These are phyloP conservation scores for Chaetomium cochliodes DNA, from an alignment of 495 filamentous ascomycete species.

Conservation along the genomic window DNA sequence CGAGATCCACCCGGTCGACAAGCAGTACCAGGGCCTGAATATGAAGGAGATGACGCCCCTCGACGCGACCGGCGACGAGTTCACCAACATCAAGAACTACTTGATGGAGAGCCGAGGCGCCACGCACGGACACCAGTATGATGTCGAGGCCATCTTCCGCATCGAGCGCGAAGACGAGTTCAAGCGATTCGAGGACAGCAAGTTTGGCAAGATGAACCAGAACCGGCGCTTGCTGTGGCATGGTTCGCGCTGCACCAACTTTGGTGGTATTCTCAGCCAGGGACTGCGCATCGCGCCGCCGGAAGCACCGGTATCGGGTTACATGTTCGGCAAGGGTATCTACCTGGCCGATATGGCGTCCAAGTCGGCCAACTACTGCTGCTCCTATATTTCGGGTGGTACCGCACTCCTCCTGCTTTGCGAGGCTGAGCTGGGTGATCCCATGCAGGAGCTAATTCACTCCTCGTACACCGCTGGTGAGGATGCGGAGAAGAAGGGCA, in stretches of 20 bases:
- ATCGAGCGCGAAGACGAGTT: constrained; percentile 73
- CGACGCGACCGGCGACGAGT: constrained; percentile 59
- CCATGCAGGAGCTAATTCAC: constrained; percentile 57
- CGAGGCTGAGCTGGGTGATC: constrained; percentile 74
- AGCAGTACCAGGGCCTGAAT: constrained; percentile 65
- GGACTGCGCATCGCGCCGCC: constrained; percentile 85
- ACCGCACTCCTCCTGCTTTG: constrained; percentile 66
- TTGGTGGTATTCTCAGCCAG: constrained; percentile 77
- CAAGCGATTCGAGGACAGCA: constrained; percentile 61
- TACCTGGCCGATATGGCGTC: constrained; percentile 80
- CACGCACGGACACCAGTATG: constrained; percentile 59
- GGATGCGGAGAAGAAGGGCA: constrained; percentile 57
- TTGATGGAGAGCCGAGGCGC: constrained; percentile 61
- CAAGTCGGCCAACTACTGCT: constrained; percentile 77
- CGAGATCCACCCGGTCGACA: constrained; percentile 62
- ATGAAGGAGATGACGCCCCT: constrained; percentile 75
- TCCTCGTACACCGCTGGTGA: constrained; percentile 61
- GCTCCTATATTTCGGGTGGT: constrained; percentile 43
- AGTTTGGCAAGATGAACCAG: constrained; percentile 40
- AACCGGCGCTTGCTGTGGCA: constrained; percentile 82
- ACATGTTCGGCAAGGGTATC: constrained; percentile 85
- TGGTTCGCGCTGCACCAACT: constrained; percentile 75
- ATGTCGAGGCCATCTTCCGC: constrained; percentile 76
- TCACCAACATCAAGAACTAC: constrained; percentile 60
- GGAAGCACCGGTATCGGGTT: constrained; percentile 73